Percentiles rank a stretch among this genome's conserved stretches.
phyloP scores from a whole-genome alignment of 768 basidiomycete species.

The Tylopilus vinaceipallidus region DNA sequence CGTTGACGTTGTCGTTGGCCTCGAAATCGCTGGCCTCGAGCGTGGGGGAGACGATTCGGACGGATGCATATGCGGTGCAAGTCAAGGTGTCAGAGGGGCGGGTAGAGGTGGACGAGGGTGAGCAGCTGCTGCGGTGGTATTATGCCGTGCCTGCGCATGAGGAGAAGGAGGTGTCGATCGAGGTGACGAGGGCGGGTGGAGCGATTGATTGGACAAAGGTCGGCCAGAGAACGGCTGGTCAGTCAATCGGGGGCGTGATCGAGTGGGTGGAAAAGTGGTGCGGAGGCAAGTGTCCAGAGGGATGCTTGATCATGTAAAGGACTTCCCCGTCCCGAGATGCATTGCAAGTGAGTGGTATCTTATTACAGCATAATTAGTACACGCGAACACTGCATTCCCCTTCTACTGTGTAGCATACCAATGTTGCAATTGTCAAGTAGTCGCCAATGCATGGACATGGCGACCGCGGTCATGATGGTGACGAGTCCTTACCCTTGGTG shows the following conservation, averaged over 20 bases:
- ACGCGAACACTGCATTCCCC: neutral
- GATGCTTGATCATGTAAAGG: constrained; percentile 26
- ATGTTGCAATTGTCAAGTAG: no score
- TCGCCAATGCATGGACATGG: no score
- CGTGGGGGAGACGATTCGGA: constrained; percentile 11
- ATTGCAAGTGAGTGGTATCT: constrained; percentile 3
- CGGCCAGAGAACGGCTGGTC: neutral
- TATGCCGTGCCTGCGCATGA: constrained; percentile 36
- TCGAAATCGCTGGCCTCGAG: neutral
- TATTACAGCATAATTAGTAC: constrained; percentile 8
- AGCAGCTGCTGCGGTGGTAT: constrained; percentile 52
- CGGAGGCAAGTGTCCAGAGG: constrained; percentile 5
- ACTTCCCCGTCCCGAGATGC: no score
- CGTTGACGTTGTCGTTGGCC: constrained; percentile 9
- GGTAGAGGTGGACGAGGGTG: constrained; percentile 45
- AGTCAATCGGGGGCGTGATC: neutral
- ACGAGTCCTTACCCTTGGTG: constrained; percentile 20
- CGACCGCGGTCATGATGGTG: no score
- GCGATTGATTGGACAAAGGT: constrained; percentile 30
- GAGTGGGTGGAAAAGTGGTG: constrained; percentile 13
- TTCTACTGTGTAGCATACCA: constrained; percentile 1
- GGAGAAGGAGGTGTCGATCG: constrained; percentile 36
- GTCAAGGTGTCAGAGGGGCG: constrained; percentile 47
- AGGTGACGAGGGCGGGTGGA: constrained; percentile 42
- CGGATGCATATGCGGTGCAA: constrained; percentile 36